These are phyloP conservation scores for Candida mattraensis DNA, from an alignment of 805 yeast species.

Conservation along the genomic window DNA sequence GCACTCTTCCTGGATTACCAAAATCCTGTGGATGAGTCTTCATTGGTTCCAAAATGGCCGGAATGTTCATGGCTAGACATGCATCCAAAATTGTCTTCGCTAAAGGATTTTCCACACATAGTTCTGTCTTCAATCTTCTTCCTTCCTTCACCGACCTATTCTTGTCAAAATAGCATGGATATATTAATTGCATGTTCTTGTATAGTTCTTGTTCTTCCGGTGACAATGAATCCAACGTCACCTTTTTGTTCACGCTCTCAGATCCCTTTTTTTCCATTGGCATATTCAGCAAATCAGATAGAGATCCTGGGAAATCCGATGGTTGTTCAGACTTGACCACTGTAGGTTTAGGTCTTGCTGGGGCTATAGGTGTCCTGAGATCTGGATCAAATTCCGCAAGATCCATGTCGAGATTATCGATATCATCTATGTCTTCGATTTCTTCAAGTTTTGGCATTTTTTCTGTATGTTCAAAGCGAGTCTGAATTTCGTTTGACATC, in stretches of 20 bases:
- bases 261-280: constrained; percentile 10
- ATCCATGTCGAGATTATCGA: constrained; percentile 93
- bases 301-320: no score
- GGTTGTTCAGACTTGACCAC: constrained; percentile 35
- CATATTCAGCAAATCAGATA: no score
- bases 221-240: constrained; percentile 33
- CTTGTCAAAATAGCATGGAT: constrained; percentile 91
- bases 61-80: constrained; percentile 31
- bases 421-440: constrained; percentile 73
- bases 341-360: constrained; percentile 56
- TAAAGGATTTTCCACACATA: constrained; percentile 83
- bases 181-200: constrained; percentile 68
- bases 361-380: constrained; percentile 69
- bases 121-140: constrained; percentile 67
- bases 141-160: constrained; percentile 77
- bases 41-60: constrained; percentile 64
- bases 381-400: constrained; percentile 84
- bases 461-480: background rate
- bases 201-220: constrained; percentile 64
- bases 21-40: constrained; percentile 95
- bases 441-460: constrained; percentile 72
- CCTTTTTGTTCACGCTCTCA: constrained; percentile 14
- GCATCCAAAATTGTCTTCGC: constrained; percentile 85
- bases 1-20: constrained; percentile 96
- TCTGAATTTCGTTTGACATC: background rate